Evolutionary conservation across 2,329 filamentous ascomycete species (phyloP).

Genomic region (Curvularia sp.): DNA sequence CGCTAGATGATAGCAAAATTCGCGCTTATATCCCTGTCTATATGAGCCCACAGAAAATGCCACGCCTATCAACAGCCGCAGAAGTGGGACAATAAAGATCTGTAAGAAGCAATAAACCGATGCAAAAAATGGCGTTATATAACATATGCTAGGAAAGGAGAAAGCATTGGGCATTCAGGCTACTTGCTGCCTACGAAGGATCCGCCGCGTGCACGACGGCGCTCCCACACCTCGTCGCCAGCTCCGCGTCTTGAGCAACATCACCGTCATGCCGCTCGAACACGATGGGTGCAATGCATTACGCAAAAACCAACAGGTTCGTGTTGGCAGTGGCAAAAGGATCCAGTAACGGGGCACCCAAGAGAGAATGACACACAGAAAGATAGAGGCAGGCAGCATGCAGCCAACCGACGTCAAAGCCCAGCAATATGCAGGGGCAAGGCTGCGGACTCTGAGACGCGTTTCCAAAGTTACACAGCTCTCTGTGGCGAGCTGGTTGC

Average conservation of each 20-base stretch:
- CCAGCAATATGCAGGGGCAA: neutral
- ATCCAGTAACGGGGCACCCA: neutral
- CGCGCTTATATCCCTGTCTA: too few relatives aligned
- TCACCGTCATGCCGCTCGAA: neutral
- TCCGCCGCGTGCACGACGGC: neutral
- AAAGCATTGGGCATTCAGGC: neutral
- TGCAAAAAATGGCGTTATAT: neutral
- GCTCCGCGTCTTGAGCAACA: neutral
- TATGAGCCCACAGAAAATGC: too few relatives aligned
- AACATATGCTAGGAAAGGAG: neutral
- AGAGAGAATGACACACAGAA: neutral
- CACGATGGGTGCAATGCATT: neutral
- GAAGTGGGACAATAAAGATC: neutral
- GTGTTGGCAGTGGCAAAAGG: neutral
- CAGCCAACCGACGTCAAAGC: neutral
- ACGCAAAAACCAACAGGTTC: neutral
- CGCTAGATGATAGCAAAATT: neutral
- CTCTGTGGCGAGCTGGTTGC: neutral
- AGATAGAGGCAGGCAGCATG: neutral
- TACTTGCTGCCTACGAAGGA: neutral
- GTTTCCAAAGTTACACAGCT: neutral
- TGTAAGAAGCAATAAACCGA: neutral
- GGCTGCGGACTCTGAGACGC: constrained; percentile 3
- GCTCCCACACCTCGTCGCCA: neutral
- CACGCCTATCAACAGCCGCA: neutral